Evolutionary conservation across 73 alveolate species (phyloP).

Genomic region (Paraurostyla sp.): DNA sequence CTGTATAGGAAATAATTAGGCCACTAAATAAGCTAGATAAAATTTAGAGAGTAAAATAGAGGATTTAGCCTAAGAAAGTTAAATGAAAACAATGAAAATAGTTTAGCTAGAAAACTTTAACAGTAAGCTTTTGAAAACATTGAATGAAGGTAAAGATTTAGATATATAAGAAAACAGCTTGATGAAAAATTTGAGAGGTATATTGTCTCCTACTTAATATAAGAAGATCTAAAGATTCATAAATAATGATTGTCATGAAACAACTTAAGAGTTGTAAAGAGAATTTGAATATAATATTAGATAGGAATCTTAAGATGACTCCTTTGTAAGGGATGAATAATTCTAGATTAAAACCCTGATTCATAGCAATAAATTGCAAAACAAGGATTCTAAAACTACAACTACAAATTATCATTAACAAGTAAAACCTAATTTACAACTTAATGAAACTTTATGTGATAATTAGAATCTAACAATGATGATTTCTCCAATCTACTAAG

Average conservation of each 20-base stretch:
- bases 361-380: no score
- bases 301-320: not conserved
- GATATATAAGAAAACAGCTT: not conserved
- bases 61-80: not conserved
- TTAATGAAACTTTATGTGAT: no score
- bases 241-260: not conserved
- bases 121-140: not conserved
- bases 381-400: no score
- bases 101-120: slow-evolving; percentile 3
- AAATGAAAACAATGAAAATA: not conserved
- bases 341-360: no score
- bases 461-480: no score
- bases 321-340: no score
- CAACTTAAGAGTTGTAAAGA: not conserved
- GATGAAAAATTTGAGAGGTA: not conserved
- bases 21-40: not conserved
- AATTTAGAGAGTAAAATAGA: not conserved
- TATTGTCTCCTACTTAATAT: slow-evolving; percentile 1
- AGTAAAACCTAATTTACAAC: no score
- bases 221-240: not conserved
- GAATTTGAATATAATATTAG: not conserved
- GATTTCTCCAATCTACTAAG: no score
- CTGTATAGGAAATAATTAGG: not conserved
- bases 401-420: no score
- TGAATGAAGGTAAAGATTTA: not conserved